A percentile compares a stretch with the other conserved stretches of the same genome.
These are phyloP conservation scores for Pyrenopolyporus hunteri DNA, from an alignment of 495 filamentous ascomycete species.

Conservation along the genomic window DNA sequence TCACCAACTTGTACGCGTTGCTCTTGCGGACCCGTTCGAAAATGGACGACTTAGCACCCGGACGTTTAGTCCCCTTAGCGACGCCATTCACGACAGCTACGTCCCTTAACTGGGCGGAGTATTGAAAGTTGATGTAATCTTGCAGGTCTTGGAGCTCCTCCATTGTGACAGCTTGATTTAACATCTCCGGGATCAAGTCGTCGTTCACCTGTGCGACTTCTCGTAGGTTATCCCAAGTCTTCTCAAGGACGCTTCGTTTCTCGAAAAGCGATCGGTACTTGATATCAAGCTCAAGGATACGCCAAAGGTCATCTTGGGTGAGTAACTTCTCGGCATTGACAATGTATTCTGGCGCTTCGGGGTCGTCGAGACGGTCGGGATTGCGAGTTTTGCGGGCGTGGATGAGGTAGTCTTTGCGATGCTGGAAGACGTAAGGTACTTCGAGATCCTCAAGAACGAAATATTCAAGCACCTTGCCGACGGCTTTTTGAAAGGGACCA, in stretches of 20 bases:
- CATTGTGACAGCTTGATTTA: slow-evolving; percentile 74
- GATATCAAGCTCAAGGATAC: slow-evolving; percentile 89
- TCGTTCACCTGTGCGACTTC: slow-evolving; percentile 60
- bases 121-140: slow-evolving; percentile 96
- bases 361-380: slow-evolving; percentile 55
- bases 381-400: slow-evolving; percentile 80
- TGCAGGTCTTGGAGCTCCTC: slow-evolving; percentile 96
- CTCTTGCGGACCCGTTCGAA: slow-evolving; percentile 84
- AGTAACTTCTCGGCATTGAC: slow-evolving; percentile 86
- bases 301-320: slow-evolving; percentile 92
- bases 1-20: slow-evolving; percentile 80
- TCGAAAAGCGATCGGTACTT: slow-evolving; percentile 90
- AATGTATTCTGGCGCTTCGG: slow-evolving; percentile 72
- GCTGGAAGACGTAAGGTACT: slow-evolving; percentile 96
- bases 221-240: slow-evolving; percentile 74
- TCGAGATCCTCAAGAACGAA: slow-evolving; percentile 91
- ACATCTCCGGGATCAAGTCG: slow-evolving; percentile 76
- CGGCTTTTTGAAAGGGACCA: slow-evolving; percentile 82
- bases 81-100: slow-evolving; percentile 65
- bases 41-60: slow-evolving; percentile 72
- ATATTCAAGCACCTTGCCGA: slow-evolving; percentile 93
- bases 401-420: slow-evolving; percentile 96
- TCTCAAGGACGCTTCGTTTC: slow-evolving; percentile 83
- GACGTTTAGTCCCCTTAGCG: slow-evolving; percentile 65
- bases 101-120: slow-evolving; percentile 81